Evolutionary conservation across 176 grass and related monocot genomes (phyloP), one percentile per base, ranked within the genome.

Genomic region (Avena insularis): DNA sequence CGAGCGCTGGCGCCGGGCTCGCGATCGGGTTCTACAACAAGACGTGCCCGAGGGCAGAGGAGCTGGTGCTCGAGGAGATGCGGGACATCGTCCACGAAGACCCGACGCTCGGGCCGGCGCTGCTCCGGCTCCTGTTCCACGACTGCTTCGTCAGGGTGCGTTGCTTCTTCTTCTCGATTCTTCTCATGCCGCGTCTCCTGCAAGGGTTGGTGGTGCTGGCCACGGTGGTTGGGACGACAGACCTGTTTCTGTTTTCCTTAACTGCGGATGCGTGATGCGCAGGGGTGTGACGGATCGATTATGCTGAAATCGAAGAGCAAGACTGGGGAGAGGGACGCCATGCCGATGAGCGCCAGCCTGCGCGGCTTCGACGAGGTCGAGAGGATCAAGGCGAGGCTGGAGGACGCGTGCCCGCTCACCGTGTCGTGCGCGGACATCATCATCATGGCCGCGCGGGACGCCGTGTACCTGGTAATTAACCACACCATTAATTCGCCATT

Each of bases 381-480:
- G 19, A 13, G 40, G 4, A 93, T 93, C 84, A 93, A 93, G 84
- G 82, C 88, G 10, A 93, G 64, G 91, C 75, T 93, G 83, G 91
- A 93, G 84, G 78, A 9, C 40, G 91, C 5, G 54, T 93, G 91
- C 80, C 91, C 88, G 85, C 57, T 87, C 2, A 87, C 85, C 69
- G 91, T 93, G 31, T 93, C 91, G 46, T 93, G 91, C 77, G 88
- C 91, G 27, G 91, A 93, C 85, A 93, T 90, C 84, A 87, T 93
- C 81, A 82, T 77, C 83, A 75, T 93, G 84, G 91, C 91, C 13
- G 88, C 91, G 21, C 80, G 91, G 43, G 91, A 93, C 71, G 91
- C 88, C 77, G 88, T 93, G 13, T 45, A 13, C 85, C 84, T 93
- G 84, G 91, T 75, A 75, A 47, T 13, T 92, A 87, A 70, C 4